Base-by-base conservation (phyloP, 2,329 filamentous ascomycete species). In the Cordyceps fumosorosea region DNA sequence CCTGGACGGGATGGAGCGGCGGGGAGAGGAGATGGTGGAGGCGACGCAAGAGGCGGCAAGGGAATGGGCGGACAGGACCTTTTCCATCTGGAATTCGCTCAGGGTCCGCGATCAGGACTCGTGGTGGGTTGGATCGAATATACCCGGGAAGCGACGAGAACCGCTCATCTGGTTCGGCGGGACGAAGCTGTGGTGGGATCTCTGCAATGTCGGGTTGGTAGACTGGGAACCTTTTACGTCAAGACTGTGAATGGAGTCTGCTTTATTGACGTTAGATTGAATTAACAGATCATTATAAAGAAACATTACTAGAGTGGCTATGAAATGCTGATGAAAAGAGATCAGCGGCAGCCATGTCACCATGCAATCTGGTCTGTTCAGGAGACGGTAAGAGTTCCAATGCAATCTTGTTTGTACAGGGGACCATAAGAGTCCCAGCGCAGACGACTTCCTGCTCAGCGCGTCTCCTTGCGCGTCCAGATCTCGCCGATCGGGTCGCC, bases 401-500 rank as follows among this genome's bases (percentile, higher is more conserved):
- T n/a, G n/a, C 6, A 29, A 29, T 29, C 26, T 29, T 29, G 3
- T 29, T 29, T 29, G 26, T 6, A 3, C 26, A 29, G 8, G 8
- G 8, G 5, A 29, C 29, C 29, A 29, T 29, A 5, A 6, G 3
- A 29, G 29, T 29, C 29, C 5, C n/a, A n/a, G 29, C 29, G 29
- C n/a, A n/a, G n/a, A n/a, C n/a, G n/a, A n/a, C n/a, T n/a, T 29
- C 29, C 29, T 29, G 29, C 29, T 29, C 29, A 29, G n/a, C 5
- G 29, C 29, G 34, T 20, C 12, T 42, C 40, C 22, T 74, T 77
- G 65, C 77, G 82, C 48, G 84, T 74, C 78, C 86, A 89, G 16
- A 87, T 79, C 74, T 91, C 89, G 0, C 86, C 85, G n/a, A 93
- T 77, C 0, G 81, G 77, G 71, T 91, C 86, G 0, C 88, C 89